Evolutionary conservation across 139 green algal genomes (phyloP), one percentile per base, ranked within the genome.

Genomic region (Chlamydomonas incerta): DNA sequence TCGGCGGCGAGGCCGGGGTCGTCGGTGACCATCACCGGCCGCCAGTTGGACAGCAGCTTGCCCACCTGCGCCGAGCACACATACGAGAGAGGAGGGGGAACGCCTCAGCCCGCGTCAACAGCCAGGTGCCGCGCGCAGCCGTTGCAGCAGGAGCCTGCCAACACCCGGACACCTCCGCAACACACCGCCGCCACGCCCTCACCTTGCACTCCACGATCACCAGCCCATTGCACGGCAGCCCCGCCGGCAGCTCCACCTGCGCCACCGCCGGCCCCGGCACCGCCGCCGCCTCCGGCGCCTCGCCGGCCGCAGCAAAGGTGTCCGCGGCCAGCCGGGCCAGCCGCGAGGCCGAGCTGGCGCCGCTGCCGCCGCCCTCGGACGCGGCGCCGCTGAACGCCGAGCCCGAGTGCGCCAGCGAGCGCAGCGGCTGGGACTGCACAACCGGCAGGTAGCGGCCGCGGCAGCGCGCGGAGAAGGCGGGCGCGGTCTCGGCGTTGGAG

Each of bases 11-110:
- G 68, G 23, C 8, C 34, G 15, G 52, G 18, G 52, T 86, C 80
- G 15, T 86, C 80, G 24, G 68, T 79, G 23, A 86, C 55, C 14
- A 86, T 33, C 11, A 86, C 8, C 3, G 80, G 80, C 0, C 80
- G 80, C 80, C 80, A 80, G 80, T 79, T 86, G 33, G 68, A 80
- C 68, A 86, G 69, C 80, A 86, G 68, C 68, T 85, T 85, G 80
- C 80, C 80, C 24, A 85, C 67, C 66, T 76, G 80, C 60, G 60
- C 6, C 41, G 41, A 50, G 6, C 41, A 50, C 41, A 50, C n/a
- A n/a, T n/a, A n/a, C n/a, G n/a, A n/a, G n/a, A n/a, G n/a, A n/a
- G n/a, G n/a, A n/a, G n/a, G n/a, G n/a, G n/a, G n/a, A n/a, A n/a
- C n/a, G n/a, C n/a, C n/a, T n/a, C n/a, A n/a, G n/a, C n/a, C n/a